These are phyloP conservation scores for Leccinum fuscescens DNA, from an alignment of 1,284 basidiomycete species.

Conservation along the genomic window DNA sequence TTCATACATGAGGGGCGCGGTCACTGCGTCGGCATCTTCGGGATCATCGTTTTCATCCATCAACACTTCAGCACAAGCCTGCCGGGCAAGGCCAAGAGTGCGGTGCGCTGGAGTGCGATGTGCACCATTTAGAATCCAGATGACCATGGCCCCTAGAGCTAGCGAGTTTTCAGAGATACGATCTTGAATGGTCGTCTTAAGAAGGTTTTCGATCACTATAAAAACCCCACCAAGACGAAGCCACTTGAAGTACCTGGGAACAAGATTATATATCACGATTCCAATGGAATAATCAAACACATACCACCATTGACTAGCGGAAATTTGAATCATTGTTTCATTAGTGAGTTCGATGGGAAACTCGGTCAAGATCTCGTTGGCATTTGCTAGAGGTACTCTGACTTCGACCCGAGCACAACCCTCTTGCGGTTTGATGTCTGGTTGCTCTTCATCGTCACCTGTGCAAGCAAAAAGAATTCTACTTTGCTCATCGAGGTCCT, in stretches of 20 bases:
- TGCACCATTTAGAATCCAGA: neutral
- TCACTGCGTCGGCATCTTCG: neutral
- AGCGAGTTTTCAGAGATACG: neutral
- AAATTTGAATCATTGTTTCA: conserved; percentile 3
- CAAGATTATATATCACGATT: neutral
- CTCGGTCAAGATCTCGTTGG: rapidly evolving
- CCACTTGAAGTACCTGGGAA: conserved; percentile 14
- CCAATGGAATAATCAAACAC: neutral
- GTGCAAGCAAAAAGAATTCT: conserved; percentile 1
- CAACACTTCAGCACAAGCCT: neutral
- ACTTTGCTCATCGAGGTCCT: neutral
- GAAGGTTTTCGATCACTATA: neutral
- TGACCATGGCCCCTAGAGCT: neutral
- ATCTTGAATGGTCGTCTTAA: neutral
- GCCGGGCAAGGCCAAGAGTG: neutral
- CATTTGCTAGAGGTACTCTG: neutral
- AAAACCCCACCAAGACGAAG: neutral
- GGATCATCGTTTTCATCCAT: neutral
- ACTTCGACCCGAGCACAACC: conserved; percentile 8
- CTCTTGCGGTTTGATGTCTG: neutral
- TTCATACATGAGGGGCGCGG: neutral
- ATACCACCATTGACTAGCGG: conserved; percentile 5
- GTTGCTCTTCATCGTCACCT: neutral
- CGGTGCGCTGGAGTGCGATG: neutral
- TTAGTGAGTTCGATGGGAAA: neutral